Evolutionary conservation across 2,329 filamentous ascomycete genomes (phyloP), one percentile per base, ranked within the genome.

Genomic region (Knufia petricola): DNA sequence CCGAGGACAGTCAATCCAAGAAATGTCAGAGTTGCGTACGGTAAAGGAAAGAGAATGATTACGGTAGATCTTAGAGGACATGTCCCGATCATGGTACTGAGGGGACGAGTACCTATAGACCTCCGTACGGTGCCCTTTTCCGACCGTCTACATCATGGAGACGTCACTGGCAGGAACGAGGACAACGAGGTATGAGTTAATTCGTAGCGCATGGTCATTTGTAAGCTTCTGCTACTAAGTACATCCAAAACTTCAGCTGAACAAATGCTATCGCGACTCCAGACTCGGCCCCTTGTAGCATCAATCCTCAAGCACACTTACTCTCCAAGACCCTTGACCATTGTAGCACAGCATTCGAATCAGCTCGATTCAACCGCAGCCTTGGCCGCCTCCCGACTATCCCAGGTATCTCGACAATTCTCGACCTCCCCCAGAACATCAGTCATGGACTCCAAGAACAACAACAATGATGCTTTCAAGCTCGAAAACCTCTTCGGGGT

Each of bases 401-500:
- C 7, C 10, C 37, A 15, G 38, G 43, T 56, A 39, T 49, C 49
- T 15, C 41, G 48, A 13, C 55, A 56, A 26, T 53, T 58, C 42
- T 43, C 44, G 23, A 38, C 32, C 9, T 38, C 44, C 20, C 20
- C 50, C n/a, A 46, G 9, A 19, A n/a, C 46, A 13, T 13, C 39
- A 43, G 34, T 41, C 37, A 58, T 58, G 54, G 36, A 46, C 44
- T 36, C 34, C 31, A 17, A 39, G 30, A 53, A 56, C 30, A 46
- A 49, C 30, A 49, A 51, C 41, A 58, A 56, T 34, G 32, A 55
- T 42, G 23, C 21, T 17, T 56, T 58, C 54, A 56, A 49, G 45
- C 50, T 71, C 4, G 64, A 68, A 52, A 74, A 72, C 56, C 68
- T 80, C 8, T 79, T 78, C 65, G 68, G 68, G 30, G 72, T 79